These are phyloP conservation scores for Cokeromyces recurvatus DNA, from an alignment of 371 early-diverging fungal species.

Conservation along the genomic window DNA sequence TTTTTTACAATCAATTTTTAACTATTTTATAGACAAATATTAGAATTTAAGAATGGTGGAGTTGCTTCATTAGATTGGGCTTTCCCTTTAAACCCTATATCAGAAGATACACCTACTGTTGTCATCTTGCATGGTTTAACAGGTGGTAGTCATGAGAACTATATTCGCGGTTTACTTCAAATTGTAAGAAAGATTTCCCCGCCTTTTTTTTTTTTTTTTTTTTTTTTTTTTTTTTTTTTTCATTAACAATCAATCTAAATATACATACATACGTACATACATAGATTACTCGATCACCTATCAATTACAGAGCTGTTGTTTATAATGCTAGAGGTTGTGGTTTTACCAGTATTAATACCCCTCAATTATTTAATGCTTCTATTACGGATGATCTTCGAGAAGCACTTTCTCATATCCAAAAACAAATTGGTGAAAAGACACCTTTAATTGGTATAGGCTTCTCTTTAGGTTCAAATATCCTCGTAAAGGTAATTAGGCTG, in stretches of 20 bases:
- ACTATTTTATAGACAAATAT: conserved; percentile 40
- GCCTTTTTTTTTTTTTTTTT: too few species aligned
- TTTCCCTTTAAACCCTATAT: conserved; percentile 28
- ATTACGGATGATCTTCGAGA: conserved; percentile 74
- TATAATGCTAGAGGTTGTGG: conserved; percentile 84
- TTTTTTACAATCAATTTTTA: not conserved
- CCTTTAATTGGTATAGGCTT: conserved; percentile 73
- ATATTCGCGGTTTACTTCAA: conserved; percentile 66
- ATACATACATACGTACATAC: too few species aligned
- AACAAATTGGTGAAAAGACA: conserved; percentile 47
- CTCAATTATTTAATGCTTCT: conserved; percentile 72
- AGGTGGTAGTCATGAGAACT: conserved; percentile 78
- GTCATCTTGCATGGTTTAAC: conserved; percentile 82
- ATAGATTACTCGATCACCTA: conserved; percentile 29
- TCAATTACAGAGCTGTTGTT: conserved; percentile 65
- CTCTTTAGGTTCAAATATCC: conserved; percentile 81
- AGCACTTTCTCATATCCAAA: conserved; percentile 49
- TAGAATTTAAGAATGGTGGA: conserved; percentile 73
- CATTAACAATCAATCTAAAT: too few species aligned
- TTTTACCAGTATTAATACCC: conserved; percentile 60
- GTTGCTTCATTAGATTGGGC: conserved; percentile 83
- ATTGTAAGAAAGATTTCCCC: too few species aligned
- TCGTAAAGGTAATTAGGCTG: conserved; percentile 70
- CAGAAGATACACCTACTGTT: conserved; percentile 55
- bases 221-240: too few species aligned